Evolutionary conservation across 129 eudicot genomes (phyloP).

Genomic region (Logfia minima): DNA sequence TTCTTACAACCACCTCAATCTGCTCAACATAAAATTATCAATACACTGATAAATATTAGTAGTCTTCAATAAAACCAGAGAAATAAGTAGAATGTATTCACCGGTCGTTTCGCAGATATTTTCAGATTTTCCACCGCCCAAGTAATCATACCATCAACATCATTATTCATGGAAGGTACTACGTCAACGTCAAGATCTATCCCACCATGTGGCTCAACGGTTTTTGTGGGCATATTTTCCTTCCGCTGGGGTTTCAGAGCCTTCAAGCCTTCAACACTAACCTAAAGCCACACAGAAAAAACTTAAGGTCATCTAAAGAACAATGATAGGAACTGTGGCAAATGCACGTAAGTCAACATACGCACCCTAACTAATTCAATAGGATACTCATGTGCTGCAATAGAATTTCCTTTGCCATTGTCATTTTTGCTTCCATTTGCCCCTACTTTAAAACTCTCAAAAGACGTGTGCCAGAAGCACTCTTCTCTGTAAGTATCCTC

Average conservation of each 20-base stretch:
- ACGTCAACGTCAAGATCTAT: constrained; percentile 57
- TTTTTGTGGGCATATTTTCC: constrained; percentile 36
- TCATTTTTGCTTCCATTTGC: constrained; percentile 61
- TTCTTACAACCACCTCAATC: constrained; percentile 81
- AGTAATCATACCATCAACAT: constrained; percentile 39
- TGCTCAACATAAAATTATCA: constrained; percentile 22
- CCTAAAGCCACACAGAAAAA: constrained; percentile 39
- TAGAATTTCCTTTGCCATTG: constrained; percentile 31
- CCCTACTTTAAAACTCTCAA: constrained; percentile 53
- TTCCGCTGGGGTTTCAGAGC: constrained; percentile 60
- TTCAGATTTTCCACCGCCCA: constrained; percentile 67
- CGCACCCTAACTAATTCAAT: constrained; percentile 68
- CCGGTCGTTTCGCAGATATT: constrained; percentile 82
- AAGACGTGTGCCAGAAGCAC: constrained; percentile 78
- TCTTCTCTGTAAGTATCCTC: constrained; percentile 57
- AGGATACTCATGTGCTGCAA: constrained; percentile 49
- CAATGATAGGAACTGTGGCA: neutral
- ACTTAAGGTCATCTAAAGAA: constrained; percentile 4
- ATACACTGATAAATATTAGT: neutral
- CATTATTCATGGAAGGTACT: constrained; percentile 47
- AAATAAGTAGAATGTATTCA: constrained; percentile 28
- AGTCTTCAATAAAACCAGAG: neutral
- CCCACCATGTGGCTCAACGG: constrained; percentile 48
- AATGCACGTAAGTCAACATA: neutral
- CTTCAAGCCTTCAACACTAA: constrained; percentile 73